Base-by-base conservation (phyloP, 2,329 filamentous ascomycete genomes). In the Xylariaceae sp. region DNA sequence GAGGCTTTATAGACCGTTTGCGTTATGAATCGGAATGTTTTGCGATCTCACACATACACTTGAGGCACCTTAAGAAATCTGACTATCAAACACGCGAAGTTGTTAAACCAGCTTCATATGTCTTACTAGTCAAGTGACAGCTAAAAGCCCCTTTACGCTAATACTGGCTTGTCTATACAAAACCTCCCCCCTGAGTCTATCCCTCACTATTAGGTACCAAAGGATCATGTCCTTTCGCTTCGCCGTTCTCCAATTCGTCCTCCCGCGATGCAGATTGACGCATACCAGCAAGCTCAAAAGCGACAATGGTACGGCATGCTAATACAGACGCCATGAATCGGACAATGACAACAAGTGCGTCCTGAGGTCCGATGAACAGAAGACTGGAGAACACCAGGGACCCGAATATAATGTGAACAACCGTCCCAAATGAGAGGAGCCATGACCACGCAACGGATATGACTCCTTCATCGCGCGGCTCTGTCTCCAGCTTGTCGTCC, bases 371-470 rank as follows among this genome's bases (percentile, higher is more conserved):
- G 23, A 71, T 65, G 35, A 70, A 71, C 23, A 60, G 53, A 17
- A 70, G 64, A 51, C 66, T 65, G 8, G 68, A 69, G 18, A 70
- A 63, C 45, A 67, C 56, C 5, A 70, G 57, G 3, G 68, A 70
- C 11, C 69, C 69, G 50, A 66, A 70, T 13, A 70, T 57, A 50
- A 72, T 62, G 56, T 71, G 68, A 48, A 65, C 57, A 23, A 66
- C 59, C 2, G 61, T 68, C 9, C 55, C 50, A 11, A 59, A 62
- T 2, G 65, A 67, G 8, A 64, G 59, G 1, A 67, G 8, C 68
- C 68, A 71, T n/a, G 61, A 58, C 62, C 53, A 59, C 2, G 49
- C 55, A 6, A 66, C 37, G 30, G 53, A 65, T 13, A 56, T 13
- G 9, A 48, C 51, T 1, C 39, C 15, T 47, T 66, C 65, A 13